Conservation (phyloP, 108 stramenopile species). For the Cylindrotheca closterium region DNA sequence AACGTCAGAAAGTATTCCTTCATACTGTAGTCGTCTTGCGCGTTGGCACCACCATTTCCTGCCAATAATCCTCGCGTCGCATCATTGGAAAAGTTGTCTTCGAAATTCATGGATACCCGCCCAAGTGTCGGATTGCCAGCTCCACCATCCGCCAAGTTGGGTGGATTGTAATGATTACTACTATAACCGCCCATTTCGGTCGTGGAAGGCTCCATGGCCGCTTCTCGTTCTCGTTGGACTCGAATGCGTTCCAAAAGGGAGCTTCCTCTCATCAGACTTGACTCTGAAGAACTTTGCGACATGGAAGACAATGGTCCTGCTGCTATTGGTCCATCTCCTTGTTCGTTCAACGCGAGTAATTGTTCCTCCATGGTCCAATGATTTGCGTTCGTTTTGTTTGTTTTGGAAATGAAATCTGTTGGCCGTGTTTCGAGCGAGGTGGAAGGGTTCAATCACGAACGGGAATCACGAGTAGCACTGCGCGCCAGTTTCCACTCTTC, state of each 20-base stretch:
- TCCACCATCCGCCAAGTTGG: not conserved
- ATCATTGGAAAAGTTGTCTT: not conserved
- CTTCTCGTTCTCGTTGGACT: conserved; percentile 38
- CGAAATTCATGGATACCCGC: not conserved
- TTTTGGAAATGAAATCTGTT: no score
- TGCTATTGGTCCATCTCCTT: no score
- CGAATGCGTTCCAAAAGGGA: conserved; percentile 46
- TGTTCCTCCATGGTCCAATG: no score
- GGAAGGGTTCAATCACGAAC: no score
- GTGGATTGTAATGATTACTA: not conserved
- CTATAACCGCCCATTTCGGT: not conserved
- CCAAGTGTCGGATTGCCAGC: not conserved
- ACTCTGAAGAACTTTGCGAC: no score
- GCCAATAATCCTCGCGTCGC: conserved; percentile 2
- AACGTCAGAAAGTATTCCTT: conserved; percentile 33
- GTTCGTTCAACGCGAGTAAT: no score
- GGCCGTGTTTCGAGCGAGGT: no score
- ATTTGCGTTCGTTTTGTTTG: no score
- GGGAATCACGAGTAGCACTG: no score
- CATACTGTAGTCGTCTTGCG: conserved; percentile 37
- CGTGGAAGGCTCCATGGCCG: not conserved
- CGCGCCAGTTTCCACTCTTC: no score
- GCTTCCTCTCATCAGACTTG: no score
- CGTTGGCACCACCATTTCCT: not conserved
- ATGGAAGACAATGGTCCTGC: no score